Conservation (phyloP, 345 rosid genomes). For the Laguncularia racemosa region DNA sequence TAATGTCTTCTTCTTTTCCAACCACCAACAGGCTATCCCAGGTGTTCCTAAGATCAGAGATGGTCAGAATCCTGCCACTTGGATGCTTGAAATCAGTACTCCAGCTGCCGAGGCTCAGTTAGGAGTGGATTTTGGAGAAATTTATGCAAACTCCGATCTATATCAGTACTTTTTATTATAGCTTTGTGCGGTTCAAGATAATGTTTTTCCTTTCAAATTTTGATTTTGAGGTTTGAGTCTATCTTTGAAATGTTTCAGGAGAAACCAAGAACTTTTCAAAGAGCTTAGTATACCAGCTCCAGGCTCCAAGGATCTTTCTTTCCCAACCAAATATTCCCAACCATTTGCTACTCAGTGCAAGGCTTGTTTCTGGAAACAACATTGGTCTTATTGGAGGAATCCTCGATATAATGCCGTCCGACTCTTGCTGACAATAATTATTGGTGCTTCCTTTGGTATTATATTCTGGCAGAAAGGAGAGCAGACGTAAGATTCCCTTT, state of each 20-base stretch:
- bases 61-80: constrained; percentile 85
- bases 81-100: constrained; percentile 85
- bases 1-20: background rate
- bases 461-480: constrained; percentile 73
- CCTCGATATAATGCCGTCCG: constrained; percentile 68
- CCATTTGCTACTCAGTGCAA: constrained; percentile 44
- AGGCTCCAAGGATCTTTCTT: constrained; percentile 53
- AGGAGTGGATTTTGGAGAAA: constrained; percentile 56
- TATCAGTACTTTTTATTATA: constrained; percentile 30
- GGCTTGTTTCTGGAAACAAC: constrained; percentile 83
- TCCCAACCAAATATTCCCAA: constrained; percentile 59
- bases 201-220: background rate
- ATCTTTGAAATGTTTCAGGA: constrained; percentile 28
- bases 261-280: constrained; percentile 54
- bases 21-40: constrained; percentile 43
- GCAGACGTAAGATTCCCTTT: constrained; percentile 24
- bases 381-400: constrained; percentile 73
- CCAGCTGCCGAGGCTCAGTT: constrained; percentile 59
- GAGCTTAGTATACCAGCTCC: constrained; percentile 52
- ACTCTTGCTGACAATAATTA: constrained; percentile 44
- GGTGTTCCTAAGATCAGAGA: constrained; percentile 66
- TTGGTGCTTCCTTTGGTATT: constrained; percentile 55
- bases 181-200: too few species aligned
- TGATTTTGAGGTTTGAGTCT: background rate
- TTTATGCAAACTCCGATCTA: constrained; percentile 58